Base-by-base conservation (phyloP, 192 early-diverging fungal species). In the Mortierella alpina region DNA sequence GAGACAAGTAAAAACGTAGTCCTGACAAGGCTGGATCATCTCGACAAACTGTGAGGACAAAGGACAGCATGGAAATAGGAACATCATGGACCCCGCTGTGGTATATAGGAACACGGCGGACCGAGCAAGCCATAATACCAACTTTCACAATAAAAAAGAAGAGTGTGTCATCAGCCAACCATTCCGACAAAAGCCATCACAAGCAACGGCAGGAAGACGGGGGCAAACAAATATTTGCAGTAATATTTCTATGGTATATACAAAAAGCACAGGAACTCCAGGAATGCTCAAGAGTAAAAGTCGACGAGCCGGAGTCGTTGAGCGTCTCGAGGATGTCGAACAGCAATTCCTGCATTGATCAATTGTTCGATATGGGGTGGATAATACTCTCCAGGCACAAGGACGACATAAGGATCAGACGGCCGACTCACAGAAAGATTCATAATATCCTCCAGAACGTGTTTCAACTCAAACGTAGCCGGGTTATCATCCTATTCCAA, bases 1-100 rank as follows among this genome's bases (percentile, higher is more conserved):
- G 98, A 99, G 71, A 99, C 96, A 9, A 96, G 95, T 54, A 92
- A 92, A 63, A 89, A 90, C 53, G 88, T 92, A 51, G 88, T 94
- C 8, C 75, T 95, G 70, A 88, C 89, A 57, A 84, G 94, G 51
- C 84, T 95, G 64, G 93, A 95, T 75, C 90, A 94, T 70, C 85
- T 95, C 11, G 91, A 92, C 72, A 92, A 90, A 53, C 68, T 95
- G 47, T 91, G 91, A 31, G 31, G 31, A 31, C 31, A 31, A 31
- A 31, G 31, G 31, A 31, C 31, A 31, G 31, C 31, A 31, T 31
- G 31, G 31, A 31, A 31, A 31, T 2, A 31, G 31, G 31, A 31
- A 3, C 31, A 31, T 31, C 31, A 31, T 31, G 31, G 31, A 31
- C 31, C 31, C 31, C 31, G 31, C 31, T 2, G 31, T 31, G 31